Evolutionary conservation across 352 stramenopile species (phyloP).

Genomic region (Globisporangium apiculatum): DNA sequence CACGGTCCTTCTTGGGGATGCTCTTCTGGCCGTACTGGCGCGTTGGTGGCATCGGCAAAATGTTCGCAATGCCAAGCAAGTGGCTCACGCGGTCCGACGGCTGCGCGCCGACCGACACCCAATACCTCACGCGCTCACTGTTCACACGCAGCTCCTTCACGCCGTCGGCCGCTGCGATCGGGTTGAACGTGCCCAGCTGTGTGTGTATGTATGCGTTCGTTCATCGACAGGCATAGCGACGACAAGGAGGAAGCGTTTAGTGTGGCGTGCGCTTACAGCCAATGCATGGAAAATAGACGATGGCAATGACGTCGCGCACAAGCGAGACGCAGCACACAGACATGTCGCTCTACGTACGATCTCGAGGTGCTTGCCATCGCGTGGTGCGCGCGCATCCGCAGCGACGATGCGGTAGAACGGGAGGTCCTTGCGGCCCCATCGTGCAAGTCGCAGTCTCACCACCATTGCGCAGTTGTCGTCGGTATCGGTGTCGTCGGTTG

Average conservation of each 20-base stretch:
- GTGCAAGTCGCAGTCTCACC: slow-evolving; percentile 79
- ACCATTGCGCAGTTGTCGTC: slow-evolving; percentile 38
- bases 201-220: background rate
- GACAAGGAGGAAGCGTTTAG: background rate
- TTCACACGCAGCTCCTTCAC: slow-evolving; percentile 87
- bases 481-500: background rate
- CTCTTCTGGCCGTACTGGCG: slow-evolving; percentile 83
- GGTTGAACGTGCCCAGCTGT: slow-evolving; percentile 84
- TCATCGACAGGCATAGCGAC: background rate
- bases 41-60: slow-evolving; percentile 78
- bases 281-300: background rate
- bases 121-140: slow-evolving; percentile 82
- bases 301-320: background rate
- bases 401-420: slow-evolving; percentile 88
- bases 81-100: slow-evolving; percentile 79
- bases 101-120: slow-evolving; percentile 83
- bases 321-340: background rate
- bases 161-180: slow-evolving; percentile 71
- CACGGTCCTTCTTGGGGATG: slow-evolving; percentile 77
- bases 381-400: slow-evolving; percentile 70
- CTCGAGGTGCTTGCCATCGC: slow-evolving; percentile 82
- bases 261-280: background rate
- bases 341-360: slow-evolving; percentile 45
- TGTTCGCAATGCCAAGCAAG: slow-evolving; percentile 73
- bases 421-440: slow-evolving; percentile 83